Base-by-base conservation (phyloP, 176 grass and related monocot genomes). In the Oryza coarctata region DNA sequence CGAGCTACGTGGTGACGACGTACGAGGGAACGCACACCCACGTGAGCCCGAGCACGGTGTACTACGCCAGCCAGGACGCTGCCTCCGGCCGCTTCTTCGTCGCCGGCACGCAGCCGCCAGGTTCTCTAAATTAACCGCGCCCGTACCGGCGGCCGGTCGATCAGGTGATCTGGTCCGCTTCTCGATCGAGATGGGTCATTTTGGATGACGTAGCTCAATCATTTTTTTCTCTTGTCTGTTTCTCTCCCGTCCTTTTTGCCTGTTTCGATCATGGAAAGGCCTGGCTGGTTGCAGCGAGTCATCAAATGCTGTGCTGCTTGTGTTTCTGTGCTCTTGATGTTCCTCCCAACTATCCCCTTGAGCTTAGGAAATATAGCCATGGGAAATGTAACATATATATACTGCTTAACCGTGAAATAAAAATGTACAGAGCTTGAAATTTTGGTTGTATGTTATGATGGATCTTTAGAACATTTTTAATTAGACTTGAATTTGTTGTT, bases 21-120 rank as follows among this genome's bases (percentile, higher is more conserved):
- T 98, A 98, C 80, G 96, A 98, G 30, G 96, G 96, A 33, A 82
- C 63, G 78, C 96, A 95, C 84, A 98, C 83, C 83, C 96, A 98
- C 76, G 90, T 90, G 28, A 93, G 92, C 80, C 96, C 96, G 12
- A 86, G 93, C 68, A 86, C 90, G 23, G 85, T 95, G 22, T 98
- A 95, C 85, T 98, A 98, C 88, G 84, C 96, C 49, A 95, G 63
- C 63, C 90, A 98, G 77, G 96, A 98, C 84, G 87, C 85, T 82
- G 79, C 71, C 29, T 95, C 96, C 44, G 96, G 96, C 32, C 84
- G 87, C 26, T 98, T 91, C 81, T 98, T 91, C 81, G 90, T 98
- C 75, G 92, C 96, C 63, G 96, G 96, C 33, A 80, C 78, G 73
- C 84, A 94, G 39, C 87, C 89, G 15, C 86, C 88, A 32, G 77